Conservation (phyloP, 306 rosid species). For the Hylodesmum podocarpum region DNA sequence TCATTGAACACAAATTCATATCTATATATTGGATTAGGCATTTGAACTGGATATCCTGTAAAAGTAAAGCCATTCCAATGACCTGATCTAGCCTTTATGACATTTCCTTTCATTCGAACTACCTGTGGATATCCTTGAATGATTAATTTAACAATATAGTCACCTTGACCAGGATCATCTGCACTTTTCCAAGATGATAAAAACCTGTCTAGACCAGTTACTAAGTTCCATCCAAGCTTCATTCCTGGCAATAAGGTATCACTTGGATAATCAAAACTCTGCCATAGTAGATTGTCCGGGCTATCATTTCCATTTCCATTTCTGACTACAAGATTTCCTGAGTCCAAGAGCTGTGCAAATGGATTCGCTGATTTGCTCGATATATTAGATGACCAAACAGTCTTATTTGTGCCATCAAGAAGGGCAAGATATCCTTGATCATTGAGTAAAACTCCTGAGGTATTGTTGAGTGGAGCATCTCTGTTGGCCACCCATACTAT, state of each 20-base stretch:
- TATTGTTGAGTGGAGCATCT: not conserved
- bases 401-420: conserved; percentile 2
- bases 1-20: not conserved
- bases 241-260: conserved; percentile 8
- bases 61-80: conserved; percentile 21
- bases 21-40: not conserved
- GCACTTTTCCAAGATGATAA: conserved; percentile 26
- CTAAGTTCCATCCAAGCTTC: conserved; percentile 25
- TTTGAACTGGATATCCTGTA: conserved; percentile 4
- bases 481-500: conserved; percentile 35
- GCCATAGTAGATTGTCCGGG: not conserved
- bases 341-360: not conserved
- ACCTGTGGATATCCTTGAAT: not conserved
- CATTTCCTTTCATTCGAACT: not conserved
- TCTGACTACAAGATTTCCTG: conserved; percentile 23
- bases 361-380: not conserved
- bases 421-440: not conserved
- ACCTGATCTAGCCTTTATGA: not conserved
- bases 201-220: not conserved
- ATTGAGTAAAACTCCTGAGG: not conserved
- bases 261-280: conserved; percentile 28
- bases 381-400: conserved; percentile 5
- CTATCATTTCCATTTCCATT: not conserved
- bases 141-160: not conserved
- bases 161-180: conserved; percentile 27